These are phyloP conservation scores for Prunus mongolica DNA, from an alignment of 306 rosid genomes.

Conservation along the genomic window DNA sequence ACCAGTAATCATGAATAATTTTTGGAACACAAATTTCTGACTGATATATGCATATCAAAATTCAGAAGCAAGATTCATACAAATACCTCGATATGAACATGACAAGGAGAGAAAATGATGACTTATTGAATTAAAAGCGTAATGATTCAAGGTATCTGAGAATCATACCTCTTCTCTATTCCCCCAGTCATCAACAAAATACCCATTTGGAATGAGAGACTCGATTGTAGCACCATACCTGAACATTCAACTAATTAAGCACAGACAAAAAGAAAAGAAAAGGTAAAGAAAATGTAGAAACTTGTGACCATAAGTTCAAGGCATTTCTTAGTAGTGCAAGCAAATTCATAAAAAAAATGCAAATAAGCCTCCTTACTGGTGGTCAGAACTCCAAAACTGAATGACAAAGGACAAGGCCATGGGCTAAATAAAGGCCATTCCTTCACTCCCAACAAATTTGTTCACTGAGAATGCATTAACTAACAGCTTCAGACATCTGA, in stretches of 20 bases:
- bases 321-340: too few species aligned
- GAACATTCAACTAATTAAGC: conserved; percentile 43
- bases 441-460: too few species aligned
- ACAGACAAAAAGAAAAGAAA: conserved; percentile 10
- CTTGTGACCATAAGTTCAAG: neutral
- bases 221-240: conserved; percentile 88
- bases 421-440: too few species aligned
- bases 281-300: conserved; percentile 16
- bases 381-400: too few species aligned
- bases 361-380: too few species aligned
- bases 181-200: conserved; percentile 84
- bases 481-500: too few species aligned
- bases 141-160: neutral
- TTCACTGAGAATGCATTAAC: too few species aligned
- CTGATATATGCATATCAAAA: neutral
- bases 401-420: too few species aligned
- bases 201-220: conserved; percentile 76
- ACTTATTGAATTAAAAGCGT: neutral
- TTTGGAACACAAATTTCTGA: neutral
- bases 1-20: too few species aligned
- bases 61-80: neutral
- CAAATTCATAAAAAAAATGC: too few species aligned
- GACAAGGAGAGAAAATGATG: conserved; percentile 8
- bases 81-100: neutral
- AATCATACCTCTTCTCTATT: conserved; percentile 89